Base-by-base conservation (phyloP, 768 basidiomycete genomes). In the Phlebiopsis flavidoalba region DNA sequence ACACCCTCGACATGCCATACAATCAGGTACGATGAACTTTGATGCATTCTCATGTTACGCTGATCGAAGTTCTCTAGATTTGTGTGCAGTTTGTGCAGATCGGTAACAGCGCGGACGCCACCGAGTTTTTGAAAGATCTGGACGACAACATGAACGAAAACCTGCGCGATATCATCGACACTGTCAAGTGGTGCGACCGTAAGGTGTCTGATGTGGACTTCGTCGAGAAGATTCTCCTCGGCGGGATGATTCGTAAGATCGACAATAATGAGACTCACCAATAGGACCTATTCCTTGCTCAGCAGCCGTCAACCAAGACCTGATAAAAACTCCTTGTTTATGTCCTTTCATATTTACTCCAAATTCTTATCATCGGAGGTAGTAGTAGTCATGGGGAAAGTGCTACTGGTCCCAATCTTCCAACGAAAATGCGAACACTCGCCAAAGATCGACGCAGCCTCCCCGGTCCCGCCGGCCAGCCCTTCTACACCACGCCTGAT, bases 61-160 rank as follows among this genome's bases (percentile, higher is more conserved):
- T 35, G 17, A 52, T 35, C 22, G 40, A 10, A 55, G 53, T 12
- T 37, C n/a, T 21, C 40, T 43, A 88, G 80, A 75, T 88, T 17
- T 85, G 87, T 0, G 80, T 89, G 26, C 87, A 88, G 63, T 88
- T 91, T 54, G 80, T 91, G 1, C 89, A 91, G 70, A 82, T 91
- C 37, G 89, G 89, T 5, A 69, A 81, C 63, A 70, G 68, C 65
- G 68, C 59, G 37, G 64, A 54, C 49, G 75, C 84, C 49, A 64
- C 76, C 2, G 73, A 71, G 65, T 87, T 69, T 65, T 75, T 84
- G 49, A 69, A 75, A 58, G 73, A 80, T 57, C 74, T 90, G 12
- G 89, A 91, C 64, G 80, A 89, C 64, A 80, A 76, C 11, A 65
- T 75, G 12, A 63, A 61, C 1, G 72, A 59, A 5, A 71, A 81